phyloP scores from a whole-genome alignment of 352 stramenopile genomes.

The Saprolegnia diclina region DNA sequence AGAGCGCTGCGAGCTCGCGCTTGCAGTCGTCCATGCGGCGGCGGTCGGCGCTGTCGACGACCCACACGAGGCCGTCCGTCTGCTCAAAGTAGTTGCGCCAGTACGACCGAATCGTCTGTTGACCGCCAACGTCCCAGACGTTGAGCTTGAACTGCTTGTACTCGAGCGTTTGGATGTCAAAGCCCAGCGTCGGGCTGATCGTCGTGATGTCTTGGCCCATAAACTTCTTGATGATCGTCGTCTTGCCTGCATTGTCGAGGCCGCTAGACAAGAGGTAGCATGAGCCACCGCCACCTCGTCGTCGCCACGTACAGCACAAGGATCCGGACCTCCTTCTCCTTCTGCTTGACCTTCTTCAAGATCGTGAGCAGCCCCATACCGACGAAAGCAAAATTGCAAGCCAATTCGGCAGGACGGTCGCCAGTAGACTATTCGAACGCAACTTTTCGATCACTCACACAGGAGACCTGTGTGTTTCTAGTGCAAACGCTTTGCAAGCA shows the following conservation, averaged over 20 bases:
- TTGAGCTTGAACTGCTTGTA: constrained; percentile 88
- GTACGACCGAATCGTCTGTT: constrained; percentile 98
- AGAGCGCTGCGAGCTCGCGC: constrained; percentile 80
- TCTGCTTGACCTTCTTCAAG: constrained; percentile 98
- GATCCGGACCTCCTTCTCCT: constrained; percentile 98
- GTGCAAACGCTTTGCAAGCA: too few species aligned
- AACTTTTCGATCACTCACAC: neutral
- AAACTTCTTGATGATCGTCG: constrained; percentile 97
- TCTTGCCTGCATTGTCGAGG: constrained; percentile 99
- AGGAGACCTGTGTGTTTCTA: too few species aligned
- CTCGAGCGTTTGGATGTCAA: constrained; percentile 99
- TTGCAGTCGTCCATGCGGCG: constrained; percentile 92
- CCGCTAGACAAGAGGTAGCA: constrained; percentile 49
- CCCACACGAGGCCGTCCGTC: constrained; percentile 99
- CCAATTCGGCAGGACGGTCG: too few species aligned
- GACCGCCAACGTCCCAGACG: constrained; percentile 98
- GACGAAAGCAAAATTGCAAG: neutral
- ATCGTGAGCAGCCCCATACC: constrained; percentile 89
- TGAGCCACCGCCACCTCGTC: neutral
- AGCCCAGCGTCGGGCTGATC: constrained; percentile 97
- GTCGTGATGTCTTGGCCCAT: constrained; percentile 95
- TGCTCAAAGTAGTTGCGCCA: constrained; percentile 99
- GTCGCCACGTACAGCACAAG: constrained; percentile 89
- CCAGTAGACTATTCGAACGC: neutral
- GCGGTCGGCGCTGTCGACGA: constrained; percentile 95